Evolutionary conservation across 108 stramenopile genomes (phyloP).

Genomic region (Skeletonema menzelii): DNA sequence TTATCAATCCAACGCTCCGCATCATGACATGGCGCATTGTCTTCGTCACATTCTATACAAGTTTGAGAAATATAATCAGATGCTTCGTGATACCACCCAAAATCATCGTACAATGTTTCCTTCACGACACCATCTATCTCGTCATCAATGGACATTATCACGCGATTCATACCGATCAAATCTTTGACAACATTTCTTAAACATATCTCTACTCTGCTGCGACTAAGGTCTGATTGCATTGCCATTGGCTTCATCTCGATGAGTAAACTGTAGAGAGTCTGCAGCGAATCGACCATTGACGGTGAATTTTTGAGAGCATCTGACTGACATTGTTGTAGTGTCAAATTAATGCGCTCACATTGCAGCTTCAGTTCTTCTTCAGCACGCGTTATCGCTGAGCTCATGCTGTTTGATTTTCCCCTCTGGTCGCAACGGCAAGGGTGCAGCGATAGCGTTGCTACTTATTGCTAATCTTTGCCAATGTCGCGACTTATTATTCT

Average conservation of each 20-base stretch:
- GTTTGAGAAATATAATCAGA: not conserved
- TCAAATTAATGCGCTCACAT: not conserved
- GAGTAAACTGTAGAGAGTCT: constrained; percentile 2
- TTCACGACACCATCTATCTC: constrained; percentile 29
- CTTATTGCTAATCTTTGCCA: too few species aligned
- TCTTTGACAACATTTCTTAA: constrained; percentile 14
- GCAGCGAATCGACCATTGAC: not conserved
- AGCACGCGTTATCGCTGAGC: not conserved
- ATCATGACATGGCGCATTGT: constrained; percentile 4
- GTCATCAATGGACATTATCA: constrained; percentile 31
- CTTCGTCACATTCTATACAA: not conserved
- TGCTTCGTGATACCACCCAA: constrained; percentile 16
- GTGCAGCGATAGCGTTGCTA: too few species aligned
- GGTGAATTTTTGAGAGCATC: not conserved
- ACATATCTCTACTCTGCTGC: not conserved
- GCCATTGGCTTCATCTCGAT: not conserved
- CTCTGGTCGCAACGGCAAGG: not conserved
- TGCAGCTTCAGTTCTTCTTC: not conserved
- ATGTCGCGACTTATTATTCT: too few species aligned
- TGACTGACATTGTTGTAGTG: not conserved
- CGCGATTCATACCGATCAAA: constrained; percentile 30
- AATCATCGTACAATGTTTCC: constrained; percentile 7
- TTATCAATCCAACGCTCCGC: constrained; percentile 42
- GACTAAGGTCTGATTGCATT: not conserved
- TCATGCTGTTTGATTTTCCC: not conserved